Percentiles rank a stretch among this genome's conserved stretches.
These are phyloP conservation scores for Paecilomyces dactylethromorphus DNA, from an alignment of 2,329 filamentous ascomycete species.

Conservation along the genomic window DNA sequence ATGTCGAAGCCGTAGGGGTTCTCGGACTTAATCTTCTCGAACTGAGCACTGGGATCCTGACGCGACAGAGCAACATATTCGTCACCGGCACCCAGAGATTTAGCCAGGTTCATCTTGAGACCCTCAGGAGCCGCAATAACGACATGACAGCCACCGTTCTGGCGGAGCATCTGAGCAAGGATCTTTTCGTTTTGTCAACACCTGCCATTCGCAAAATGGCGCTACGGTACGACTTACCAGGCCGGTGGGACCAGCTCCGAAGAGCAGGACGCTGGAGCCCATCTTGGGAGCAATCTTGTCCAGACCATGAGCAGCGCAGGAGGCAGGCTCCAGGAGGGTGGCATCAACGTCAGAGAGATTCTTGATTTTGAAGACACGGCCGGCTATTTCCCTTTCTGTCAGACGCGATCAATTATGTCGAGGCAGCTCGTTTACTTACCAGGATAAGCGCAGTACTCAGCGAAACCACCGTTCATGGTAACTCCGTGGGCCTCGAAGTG, in stretches of 20 bases:
- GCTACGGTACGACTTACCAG: constrained; percentile 30
- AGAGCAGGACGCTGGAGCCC: constrained; percentile 57
- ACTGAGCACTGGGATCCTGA: constrained; percentile 51
- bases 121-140: constrained; percentile 63
- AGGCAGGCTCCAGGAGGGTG: constrained; percentile 62
- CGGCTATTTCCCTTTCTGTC: constrained; percentile 24
- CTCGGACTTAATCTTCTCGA: constrained; percentile 54
- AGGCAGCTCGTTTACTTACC: constrained; percentile 13
- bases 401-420: background rate
- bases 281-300: constrained; percentile 63
- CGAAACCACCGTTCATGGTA: constrained; percentile 62
- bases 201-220: background rate
- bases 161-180: constrained; percentile 57
- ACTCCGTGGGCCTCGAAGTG: constrained; percentile 58
- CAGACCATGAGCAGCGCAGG: constrained; percentile 61
- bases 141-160: constrained; percentile 63
- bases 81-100: constrained; percentile 41
- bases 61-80: constrained; percentile 42
- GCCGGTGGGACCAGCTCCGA: constrained; percentile 62
- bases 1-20: constrained; percentile 70
- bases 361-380: constrained; percentile 58
- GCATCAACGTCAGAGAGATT: constrained; percentile 61
- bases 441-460: constrained; percentile 58
- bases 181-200: constrained; percentile 16
- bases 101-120: constrained; percentile 64